Percentiles rank a stretch among this genome's conserved stretches.
Conservation (phyloP, 2,329 filamentous ascomycete species). For the Paraphoma chrysanthemicola region DNA sequence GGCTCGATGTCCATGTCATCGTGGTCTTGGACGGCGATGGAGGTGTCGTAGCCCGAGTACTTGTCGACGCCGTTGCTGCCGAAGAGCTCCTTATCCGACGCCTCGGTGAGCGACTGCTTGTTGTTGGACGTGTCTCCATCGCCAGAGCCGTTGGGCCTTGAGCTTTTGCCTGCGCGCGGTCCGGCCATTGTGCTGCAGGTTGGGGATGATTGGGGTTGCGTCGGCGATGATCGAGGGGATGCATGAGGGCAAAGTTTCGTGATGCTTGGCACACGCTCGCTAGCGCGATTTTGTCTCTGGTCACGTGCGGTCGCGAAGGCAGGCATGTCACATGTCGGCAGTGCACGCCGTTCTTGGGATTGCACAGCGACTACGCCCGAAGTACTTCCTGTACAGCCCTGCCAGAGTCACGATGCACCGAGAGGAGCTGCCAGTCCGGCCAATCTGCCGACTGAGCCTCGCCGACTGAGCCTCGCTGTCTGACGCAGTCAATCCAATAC, state of each 20-base stretch:
- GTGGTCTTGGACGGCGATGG: constrained; percentile 79
- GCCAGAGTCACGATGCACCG: background rate
- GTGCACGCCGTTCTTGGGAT: background rate
- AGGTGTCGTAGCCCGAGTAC: constrained; percentile 89
- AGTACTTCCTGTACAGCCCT: background rate
- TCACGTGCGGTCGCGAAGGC: background rate
- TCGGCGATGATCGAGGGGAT: constrained; percentile 18
- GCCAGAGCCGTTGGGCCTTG: constrained; percentile 77
- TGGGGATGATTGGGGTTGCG: constrained; percentile 13
- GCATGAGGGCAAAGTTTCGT: constrained; percentile 21
- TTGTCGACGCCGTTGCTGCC: constrained; percentile 76
- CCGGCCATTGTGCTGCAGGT: constrained; percentile 44
- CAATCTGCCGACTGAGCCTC: background rate
- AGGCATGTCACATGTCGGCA: no score
- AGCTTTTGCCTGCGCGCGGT: constrained; percentile 68
- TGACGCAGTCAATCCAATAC: background rate
- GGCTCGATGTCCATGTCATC: constrained; percentile 75
- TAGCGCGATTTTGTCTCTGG: constrained; percentile 10
- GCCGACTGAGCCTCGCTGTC: background rate
- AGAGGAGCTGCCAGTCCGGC: background rate
- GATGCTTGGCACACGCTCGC: constrained; percentile 15
- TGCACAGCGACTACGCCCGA: background rate
- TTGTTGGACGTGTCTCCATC: constrained; percentile 85
- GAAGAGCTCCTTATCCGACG: constrained; percentile 87
- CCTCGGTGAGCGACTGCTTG: constrained; percentile 90